These are phyloP conservation scores for Aspergillus novoparasiticus DNA, from an alignment of 2,329 filamentous ascomycete genomes.

Conservation along the genomic window DNA sequence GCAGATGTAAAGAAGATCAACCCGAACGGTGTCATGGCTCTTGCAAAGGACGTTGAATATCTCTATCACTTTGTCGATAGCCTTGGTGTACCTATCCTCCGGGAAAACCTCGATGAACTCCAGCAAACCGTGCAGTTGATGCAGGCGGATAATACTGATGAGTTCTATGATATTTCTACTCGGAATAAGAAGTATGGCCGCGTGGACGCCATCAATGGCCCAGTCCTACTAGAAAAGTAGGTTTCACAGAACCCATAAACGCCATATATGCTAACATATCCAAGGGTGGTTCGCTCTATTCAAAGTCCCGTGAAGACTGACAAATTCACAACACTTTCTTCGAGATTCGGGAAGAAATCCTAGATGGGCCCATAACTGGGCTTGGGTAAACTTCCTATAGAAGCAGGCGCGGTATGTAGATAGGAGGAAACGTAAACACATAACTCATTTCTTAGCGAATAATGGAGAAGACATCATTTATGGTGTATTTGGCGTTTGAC, in stretches of 20 bases:
- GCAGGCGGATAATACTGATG: conserved; percentile 84
- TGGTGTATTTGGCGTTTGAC: not conserved
- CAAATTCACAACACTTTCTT: conserved; percentile 72
- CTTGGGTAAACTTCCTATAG: not conserved
- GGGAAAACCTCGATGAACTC: conserved; percentile 87
- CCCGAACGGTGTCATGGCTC: conserved; percentile 76
- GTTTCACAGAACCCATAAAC: conserved; percentile 21
- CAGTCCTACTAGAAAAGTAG: conserved; percentile 88
- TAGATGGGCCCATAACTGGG: conserved; percentile 9
- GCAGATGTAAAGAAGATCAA: conserved; percentile 83
- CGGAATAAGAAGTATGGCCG: conserved; percentile 92
- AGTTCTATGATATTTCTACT: conserved; percentile 91
- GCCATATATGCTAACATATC: conserved; percentile 19
- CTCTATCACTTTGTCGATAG: conserved; percentile 83
- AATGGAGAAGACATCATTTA: not conserved
- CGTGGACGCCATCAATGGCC: conserved; percentile 88
- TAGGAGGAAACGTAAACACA: not conserved
- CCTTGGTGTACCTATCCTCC: conserved; percentile 83
- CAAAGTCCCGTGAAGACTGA: conserved; percentile 62
- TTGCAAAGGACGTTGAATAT: conserved; percentile 81
- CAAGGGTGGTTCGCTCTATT: conserved; percentile 65
- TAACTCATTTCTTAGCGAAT: not conserved
- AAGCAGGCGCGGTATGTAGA: not conserved
- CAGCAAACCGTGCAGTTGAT: conserved; percentile 90
- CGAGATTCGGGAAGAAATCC: conserved; percentile 68